These are phyloP conservation scores for Rhodamnia argentea DNA, from an alignment of 345 rosid genomes.

Conservation along the genomic window DNA sequence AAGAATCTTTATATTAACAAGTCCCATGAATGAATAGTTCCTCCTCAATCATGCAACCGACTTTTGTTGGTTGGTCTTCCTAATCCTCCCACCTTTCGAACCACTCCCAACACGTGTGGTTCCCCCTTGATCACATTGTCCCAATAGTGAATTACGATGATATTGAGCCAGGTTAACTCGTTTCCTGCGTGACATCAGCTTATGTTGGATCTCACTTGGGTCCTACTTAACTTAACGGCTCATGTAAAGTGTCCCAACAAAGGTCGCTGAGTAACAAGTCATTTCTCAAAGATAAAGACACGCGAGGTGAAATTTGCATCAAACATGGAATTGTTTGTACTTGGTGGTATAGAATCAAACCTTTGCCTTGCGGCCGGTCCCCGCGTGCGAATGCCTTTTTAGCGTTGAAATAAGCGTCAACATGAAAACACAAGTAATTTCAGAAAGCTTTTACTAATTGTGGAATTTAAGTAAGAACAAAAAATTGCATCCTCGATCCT, in stretches of 20 bases:
- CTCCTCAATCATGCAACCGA: neutral
- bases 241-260: neutral
- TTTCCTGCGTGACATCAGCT: neutral
- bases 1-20: neutral
- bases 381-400: neutral
- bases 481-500: neutral
- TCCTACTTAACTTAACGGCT: neutral
- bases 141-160: neutral
- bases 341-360: neutral
- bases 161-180: neutral
- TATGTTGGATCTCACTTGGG: too few relatives aligned
- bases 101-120: neutral
- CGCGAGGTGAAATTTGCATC: neutral
- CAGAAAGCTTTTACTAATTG: neutral
- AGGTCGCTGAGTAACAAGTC: neutral
- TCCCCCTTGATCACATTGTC: neutral
- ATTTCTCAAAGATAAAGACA: neutral
- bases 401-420: neutral
- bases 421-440: neutral
- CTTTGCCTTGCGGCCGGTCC: neutral
- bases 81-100: neutral
- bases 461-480: neutral
- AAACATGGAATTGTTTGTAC: neutral
- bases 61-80: neutral
- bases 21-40: neutral